These are phyloP conservation scores for Butyriboletus pseudospeciosus DNA, from an alignment of 1,284 basidiomycete genomes.

Conservation along the genomic window DNA sequence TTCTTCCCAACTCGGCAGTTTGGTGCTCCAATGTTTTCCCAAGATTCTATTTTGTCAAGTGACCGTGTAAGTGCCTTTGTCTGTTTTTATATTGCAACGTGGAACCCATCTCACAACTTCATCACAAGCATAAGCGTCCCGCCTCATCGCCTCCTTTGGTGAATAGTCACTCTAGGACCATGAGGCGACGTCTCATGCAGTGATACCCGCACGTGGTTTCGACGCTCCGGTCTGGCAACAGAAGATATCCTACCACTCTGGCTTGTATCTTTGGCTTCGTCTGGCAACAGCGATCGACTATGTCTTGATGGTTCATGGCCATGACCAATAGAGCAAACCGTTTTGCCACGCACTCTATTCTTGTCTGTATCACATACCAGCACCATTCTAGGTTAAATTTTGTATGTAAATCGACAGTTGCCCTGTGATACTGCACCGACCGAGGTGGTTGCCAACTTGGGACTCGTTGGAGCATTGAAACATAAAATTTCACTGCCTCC, in stretches of 20 bases:
- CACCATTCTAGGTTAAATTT: background rate
- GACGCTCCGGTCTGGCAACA: background rate
- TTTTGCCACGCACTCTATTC: background rate
- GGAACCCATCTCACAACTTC: background rate
- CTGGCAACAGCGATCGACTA: background rate
- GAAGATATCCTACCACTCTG: background rate
- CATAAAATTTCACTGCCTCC: background rate
- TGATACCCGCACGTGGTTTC: slow-evolving; percentile 1
- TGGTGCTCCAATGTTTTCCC: slow-evolving; percentile 18
- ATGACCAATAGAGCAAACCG: background rate
- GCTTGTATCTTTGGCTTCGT: background rate
- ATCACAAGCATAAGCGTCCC: slow-evolving; percentile 17
- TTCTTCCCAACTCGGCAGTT: background rate
- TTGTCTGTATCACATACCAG: background rate
- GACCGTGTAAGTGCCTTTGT: slow-evolving; percentile 12
- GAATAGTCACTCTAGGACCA: background rate
- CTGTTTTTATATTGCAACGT: background rate
- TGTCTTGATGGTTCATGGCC: background rate
- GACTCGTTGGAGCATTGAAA: slow-evolving; percentile 6
- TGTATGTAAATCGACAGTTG: background rate
- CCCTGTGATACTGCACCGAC: background rate
- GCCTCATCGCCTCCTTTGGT: slow-evolving; percentile 4
- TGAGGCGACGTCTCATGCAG: slow-evolving; percentile 15
- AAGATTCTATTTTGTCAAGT: slow-evolving; percentile 5
- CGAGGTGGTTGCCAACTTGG: background rate